Base-by-base conservation (phyloP, 176 grass and related monocot species). In the Zoysia pacifica region DNA sequence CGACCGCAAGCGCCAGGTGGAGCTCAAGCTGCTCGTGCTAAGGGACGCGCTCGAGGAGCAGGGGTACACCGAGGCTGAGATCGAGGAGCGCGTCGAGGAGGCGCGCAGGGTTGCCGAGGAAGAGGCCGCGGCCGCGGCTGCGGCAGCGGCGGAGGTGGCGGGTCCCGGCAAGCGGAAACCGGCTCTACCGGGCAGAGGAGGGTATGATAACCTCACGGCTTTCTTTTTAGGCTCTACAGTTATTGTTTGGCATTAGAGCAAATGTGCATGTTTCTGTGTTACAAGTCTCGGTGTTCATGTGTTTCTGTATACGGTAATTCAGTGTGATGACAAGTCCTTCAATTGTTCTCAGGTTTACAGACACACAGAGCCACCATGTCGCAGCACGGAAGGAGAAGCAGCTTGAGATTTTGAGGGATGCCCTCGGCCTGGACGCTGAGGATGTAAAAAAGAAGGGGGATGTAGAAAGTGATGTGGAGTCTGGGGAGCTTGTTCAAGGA, bases 381-480 rank as follows among this genome's bases (percentile, higher is more conserved):
- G 96, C 92, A 7, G 96, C 90, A 55, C 80, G 86, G 55, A 98
- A 98, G 81, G 90, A 94, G 81, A 93, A 88, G 72, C 96, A 98
- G 65, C 88, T 98, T 43, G 96, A 98, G 86, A 93, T 81, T 9
- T 41, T 98, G 64, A 87, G 90, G 79, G 84, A 81, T 73, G 92
- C 96, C 45, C 71, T 97, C 55, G 87, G 92, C 54, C 79, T 97
- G 69, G 72, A 90, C 9, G 50, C 38, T 77, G 79, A 81, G 72
- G 66, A 76, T 58, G 82, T 59, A 74, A 72, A 87, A 74, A 72
- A 87, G 70, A 83, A 92, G 6, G 83, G 78, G 8, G 89, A 82
- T 19, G 82, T 80, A 48, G 83, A 91, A 82, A 97, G 93, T 84
- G 94, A 97, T 76, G 56, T 94, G 11, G 94, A 97, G 77, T 91